These are phyloP conservation scores for Diophrys sp. DNA, from an alignment of 73 alveolate genomes.

Conservation along the genomic window DNA sequence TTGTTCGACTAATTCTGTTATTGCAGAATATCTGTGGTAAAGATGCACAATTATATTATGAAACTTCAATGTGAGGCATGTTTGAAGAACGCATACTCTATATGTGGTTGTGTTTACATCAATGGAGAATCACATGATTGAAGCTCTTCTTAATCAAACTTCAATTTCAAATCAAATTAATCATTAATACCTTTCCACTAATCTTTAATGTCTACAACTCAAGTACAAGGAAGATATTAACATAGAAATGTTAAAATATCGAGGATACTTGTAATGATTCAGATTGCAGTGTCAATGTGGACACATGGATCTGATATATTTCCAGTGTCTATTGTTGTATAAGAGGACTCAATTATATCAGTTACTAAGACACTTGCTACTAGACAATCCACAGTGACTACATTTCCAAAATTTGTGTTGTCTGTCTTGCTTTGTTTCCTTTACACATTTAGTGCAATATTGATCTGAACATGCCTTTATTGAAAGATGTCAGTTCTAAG, in stretches of 20 bases:
- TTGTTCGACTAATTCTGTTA: too few species aligned
- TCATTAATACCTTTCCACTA: too few species aligned
- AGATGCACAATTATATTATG: too few species aligned
- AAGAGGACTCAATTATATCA: background rate
- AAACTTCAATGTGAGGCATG: too few species aligned
- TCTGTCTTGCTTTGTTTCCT: background rate
- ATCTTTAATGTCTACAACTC: too few species aligned
- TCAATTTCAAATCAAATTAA: too few species aligned
- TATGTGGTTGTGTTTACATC: too few species aligned
- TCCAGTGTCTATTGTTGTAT: background rate
- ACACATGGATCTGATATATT: slow-evolving; percentile 41
- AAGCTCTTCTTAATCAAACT: too few species aligned
- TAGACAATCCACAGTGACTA: background rate
- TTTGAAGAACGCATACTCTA: too few species aligned
- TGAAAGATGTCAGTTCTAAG: background rate
- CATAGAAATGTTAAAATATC: slow-evolving; percentile 31
- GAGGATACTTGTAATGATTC: slow-evolving; percentile 52
- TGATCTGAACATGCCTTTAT: background rate
- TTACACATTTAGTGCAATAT: background rate
- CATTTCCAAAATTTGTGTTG: background rate
- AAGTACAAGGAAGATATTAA: slow-evolving; percentile 35
- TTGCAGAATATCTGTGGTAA: too few species aligned
- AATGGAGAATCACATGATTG: too few species aligned
- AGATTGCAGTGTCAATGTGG: slow-evolving; percentile 55
- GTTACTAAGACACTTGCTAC: background rate